Base-by-base conservation (phyloP, 192 early-diverging fungal genomes). In the Ambispora gerdemannii region DNA sequence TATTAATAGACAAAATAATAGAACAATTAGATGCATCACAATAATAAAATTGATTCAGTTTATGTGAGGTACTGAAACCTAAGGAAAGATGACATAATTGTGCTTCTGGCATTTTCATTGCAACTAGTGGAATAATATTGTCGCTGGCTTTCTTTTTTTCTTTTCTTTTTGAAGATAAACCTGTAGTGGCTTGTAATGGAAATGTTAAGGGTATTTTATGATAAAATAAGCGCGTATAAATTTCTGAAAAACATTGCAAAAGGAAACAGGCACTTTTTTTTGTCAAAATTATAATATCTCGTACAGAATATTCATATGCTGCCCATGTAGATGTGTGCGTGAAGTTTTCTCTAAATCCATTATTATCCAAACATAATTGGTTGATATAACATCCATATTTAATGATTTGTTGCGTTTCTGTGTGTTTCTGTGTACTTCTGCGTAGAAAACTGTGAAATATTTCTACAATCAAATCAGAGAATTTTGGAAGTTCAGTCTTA, bases 91-190 rank as follows among this genome's bases (percentile, higher is more conserved):
- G 43, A 47, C 43, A 17, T 47, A 47, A 47, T 47, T 17, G 43
- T 47, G 43, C 43, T 47, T 47, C 43, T 47, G 43, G 43, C 43
- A 47, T 47, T 47, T 47, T 47, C 43, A 47, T 47, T 47, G 43
- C 43, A 47, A 17, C 17, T 17, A 47, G 17, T 47, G 43, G 17
- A 47, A 47, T 47, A 17, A 47, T 17, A 47, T 47, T 17, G 17
- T 47, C 43, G 43, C 6, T 47, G 43, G 43, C 17, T 10, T 10
- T 10, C 6, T 10, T 10, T 17, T 47, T 47, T 47, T 47, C 17
- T 10, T 47, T 6, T 17, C 43, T 17, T n/a, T n/a, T n/a, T n/a
- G n/a, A n/a, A n/a, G n/a, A n/a, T n/a, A n/a, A n/a, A n/a, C n/a
- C n/a, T n/a, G n/a, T n/a, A n/a, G n/a, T n/a, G n/a, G n/a, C n/a